These are phyloP conservation scores for Aspergillus ochraceoroseus DNA, from an alignment of 2,329 filamentous ascomycete species.

Conservation along the genomic window DNA sequence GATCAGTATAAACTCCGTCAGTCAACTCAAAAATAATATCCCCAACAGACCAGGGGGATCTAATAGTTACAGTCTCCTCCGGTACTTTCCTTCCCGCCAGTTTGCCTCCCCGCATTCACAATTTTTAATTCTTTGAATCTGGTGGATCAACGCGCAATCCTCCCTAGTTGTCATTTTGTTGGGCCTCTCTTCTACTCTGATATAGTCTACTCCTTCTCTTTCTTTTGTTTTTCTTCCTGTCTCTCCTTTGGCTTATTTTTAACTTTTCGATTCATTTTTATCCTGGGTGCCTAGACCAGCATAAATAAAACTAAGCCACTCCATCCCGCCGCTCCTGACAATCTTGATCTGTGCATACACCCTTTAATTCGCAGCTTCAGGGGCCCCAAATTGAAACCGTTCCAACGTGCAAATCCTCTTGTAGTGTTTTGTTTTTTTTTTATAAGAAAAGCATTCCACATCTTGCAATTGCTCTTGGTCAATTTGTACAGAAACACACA, in stretches of 20 bases:
- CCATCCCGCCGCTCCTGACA: no score
- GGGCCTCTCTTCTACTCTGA: neutral
- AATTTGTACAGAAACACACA: no score
- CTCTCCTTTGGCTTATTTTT: neutral
- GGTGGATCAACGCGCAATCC: constrained; percentile 7
- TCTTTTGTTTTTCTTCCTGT: neutral
- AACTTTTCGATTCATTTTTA: neutral
- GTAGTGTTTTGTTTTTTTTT: neutral
- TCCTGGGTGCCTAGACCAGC: neutral
- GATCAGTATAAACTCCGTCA: no score
- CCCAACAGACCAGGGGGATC: no score
- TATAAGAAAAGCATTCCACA: no score
- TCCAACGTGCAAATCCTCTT: neutral
- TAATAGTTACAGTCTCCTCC: no score
- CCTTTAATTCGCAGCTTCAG: no score
- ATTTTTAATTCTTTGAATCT: neutral
- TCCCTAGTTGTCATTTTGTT: neutral
- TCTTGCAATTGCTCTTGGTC: no score
- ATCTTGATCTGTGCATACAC: no score
- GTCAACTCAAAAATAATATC: no score
- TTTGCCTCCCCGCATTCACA: constrained; percentile 13
- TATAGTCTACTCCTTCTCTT: neutral
- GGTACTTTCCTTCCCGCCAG: constrained; percentile 1
- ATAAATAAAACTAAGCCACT: no score
- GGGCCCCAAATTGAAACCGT: neutral